Percentiles rank a stretch among this genome's conserved stretches.
Conservation (phyloP, 108 stramenopile species). For the Cylindrotheca fusiformis region DNA sequence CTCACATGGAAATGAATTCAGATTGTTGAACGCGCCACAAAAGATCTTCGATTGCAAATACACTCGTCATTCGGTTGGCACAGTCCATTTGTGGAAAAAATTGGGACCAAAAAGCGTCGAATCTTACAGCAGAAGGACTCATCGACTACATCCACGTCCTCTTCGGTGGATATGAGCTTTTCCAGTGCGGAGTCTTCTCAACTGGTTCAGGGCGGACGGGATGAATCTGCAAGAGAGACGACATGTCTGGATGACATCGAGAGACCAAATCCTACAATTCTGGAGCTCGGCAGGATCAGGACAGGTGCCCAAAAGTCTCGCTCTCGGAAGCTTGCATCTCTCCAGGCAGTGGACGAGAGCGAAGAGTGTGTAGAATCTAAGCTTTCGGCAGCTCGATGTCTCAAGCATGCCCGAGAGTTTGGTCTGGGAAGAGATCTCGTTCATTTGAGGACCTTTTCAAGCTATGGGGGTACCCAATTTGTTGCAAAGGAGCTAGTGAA, state of each 20-base stretch:
- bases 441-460: slow-evolving; percentile 38
- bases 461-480: slow-evolving; percentile 49
- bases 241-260: slow-evolving; percentile 1
- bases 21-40: slow-evolving; percentile 29
- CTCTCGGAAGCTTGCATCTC: background rate
- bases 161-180: background rate
- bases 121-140: slow-evolving; percentile 1
- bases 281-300: slow-evolving; percentile 37
- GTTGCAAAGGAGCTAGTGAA: slow-evolving; percentile 62
- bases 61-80: slow-evolving; percentile 43
- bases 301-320: slow-evolving; percentile 36
- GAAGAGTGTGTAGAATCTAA: slow-evolving; percentile 68
- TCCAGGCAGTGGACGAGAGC: slow-evolving; percentile 46
- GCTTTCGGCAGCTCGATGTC: slow-evolving; percentile 48
- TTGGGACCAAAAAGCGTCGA: slow-evolving; percentile 6
- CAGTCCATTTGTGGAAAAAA: slow-evolving; percentile 39
- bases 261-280: slow-evolving; percentile 39
- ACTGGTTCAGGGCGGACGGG: background rate
- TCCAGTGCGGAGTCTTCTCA: background rate
- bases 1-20: too few relatives aligned
- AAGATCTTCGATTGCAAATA: slow-evolving; percentile 27
- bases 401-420: slow-evolving; percentile 53
- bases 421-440: slow-evolving; percentile 43
- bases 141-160: background rate
- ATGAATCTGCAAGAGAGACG: background rate